Evolutionary conservation across 2,329 filamentous ascomycete genomes (phyloP).

Genomic region (Exophiala xenobiotica): DNA sequence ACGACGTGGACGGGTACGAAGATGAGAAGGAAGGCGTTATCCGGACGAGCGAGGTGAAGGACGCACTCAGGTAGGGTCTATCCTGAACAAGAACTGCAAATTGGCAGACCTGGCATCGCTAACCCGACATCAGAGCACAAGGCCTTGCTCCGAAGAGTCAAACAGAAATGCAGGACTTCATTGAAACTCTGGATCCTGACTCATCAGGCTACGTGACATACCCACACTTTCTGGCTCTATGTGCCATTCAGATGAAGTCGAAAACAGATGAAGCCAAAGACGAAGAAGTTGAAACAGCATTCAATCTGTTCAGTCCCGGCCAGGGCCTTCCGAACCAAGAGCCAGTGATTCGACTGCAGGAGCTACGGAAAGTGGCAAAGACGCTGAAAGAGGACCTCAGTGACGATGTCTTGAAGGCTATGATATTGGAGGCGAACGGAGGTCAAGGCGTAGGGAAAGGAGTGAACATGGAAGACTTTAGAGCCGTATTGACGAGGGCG

Average conservation of each 20-base stretch:
- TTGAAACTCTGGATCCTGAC: conserved; percentile 80
- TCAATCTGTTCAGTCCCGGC: conserved; percentile 70
- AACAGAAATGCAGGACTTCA: conserved; percentile 70
- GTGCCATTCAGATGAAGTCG: conserved; percentile 77
- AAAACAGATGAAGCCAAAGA: conserved; percentile 48
- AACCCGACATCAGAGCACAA: conserved; percentile 62
- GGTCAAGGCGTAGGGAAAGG: conserved; percentile 69
- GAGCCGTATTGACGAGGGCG: conserved; percentile 78
- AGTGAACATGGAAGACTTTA: conserved; percentile 77
- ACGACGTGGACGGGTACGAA: conserved; percentile 57
- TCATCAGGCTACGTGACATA: conserved; percentile 75
- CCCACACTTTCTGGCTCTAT: conserved; percentile 79
- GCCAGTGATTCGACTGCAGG: conserved; percentile 72
- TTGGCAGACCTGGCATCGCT: background rate
- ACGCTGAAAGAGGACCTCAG: conserved; percentile 80
- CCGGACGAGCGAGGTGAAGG: conserved; percentile 65
- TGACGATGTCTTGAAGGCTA: conserved; percentile 82
- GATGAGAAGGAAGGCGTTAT: conserved; percentile 72
- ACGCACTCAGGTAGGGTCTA: conserved; percentile 66
- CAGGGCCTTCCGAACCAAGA: conserved; percentile 33
- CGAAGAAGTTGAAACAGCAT: conserved; percentile 78
- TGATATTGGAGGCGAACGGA: conserved; percentile 92
- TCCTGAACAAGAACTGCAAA: background rate
- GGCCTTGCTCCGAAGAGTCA: conserved; percentile 66
- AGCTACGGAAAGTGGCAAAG: conserved; percentile 75